phyloP scores from a whole-genome alignment of 73 alveolate genomes.

The Tetrahymena borealis region DNA sequence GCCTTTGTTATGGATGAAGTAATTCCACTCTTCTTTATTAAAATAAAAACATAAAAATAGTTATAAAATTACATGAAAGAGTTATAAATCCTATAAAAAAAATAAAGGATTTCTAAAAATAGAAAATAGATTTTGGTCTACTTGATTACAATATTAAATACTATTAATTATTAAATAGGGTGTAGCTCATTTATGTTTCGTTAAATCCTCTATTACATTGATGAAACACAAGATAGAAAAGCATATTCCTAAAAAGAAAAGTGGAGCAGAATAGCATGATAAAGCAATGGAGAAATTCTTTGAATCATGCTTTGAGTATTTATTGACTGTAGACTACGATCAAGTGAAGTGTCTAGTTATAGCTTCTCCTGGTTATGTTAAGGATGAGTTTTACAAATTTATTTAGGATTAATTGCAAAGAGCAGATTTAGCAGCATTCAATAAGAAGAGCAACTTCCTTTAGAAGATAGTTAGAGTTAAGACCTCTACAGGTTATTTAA shows the following conservation, averaged over 20 bases:
- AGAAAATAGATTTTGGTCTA: not conserved
- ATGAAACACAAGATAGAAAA: conserved; percentile 26
- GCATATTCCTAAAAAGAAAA: conserved; percentile 4
- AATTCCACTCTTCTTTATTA: too few relatives aligned
- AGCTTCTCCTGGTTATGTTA: conserved; percentile 25
- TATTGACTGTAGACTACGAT: not conserved
- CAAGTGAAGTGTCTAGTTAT: conserved; percentile 18
- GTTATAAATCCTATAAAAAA: not conserved
- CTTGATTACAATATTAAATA: not conserved
- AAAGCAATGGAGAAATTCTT: conserved; percentile 28
- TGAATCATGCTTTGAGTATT: conserved; percentile 9
- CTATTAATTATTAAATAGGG: not conserved
- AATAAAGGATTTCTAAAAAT: not conserved
- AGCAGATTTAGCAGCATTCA: not conserved
- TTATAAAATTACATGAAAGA: not conserved
- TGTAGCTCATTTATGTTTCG: conserved; percentile 24
- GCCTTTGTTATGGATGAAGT: conserved; percentile 35
- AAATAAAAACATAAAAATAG: not conserved
- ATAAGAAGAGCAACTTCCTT: not conserved
- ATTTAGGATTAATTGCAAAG: not conserved
- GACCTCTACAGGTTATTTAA: conserved; percentile 20
- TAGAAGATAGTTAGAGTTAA: conserved; percentile 12
- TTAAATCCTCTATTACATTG: conserved; percentile 17
- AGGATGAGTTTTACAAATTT: not conserved
- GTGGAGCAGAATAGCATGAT: conserved; percentile 11